Conservation (phyloP, 108 stramenopile species). For the Craspedostauros australis region DNA sequence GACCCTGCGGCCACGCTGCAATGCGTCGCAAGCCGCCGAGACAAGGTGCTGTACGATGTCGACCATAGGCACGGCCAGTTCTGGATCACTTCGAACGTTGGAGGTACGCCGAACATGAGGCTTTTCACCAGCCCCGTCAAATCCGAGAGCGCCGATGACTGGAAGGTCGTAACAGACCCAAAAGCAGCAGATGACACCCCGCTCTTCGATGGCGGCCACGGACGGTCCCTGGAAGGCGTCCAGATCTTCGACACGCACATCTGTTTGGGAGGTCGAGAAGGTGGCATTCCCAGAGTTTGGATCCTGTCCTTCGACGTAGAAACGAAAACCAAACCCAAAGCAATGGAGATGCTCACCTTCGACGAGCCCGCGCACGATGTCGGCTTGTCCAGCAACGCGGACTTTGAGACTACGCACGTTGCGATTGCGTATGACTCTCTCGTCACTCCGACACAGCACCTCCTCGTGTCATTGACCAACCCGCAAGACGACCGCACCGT, state of each 20-base stretch:
- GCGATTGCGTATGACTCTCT: slow-evolving; percentile 79
- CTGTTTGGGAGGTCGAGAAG: slow-evolving; percentile 56
- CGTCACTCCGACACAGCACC: slow-evolving; percentile 62
- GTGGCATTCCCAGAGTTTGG: slow-evolving; percentile 72
- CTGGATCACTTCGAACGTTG: slow-evolving; percentile 58
- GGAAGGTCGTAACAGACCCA: slow-evolving; percentile 25
- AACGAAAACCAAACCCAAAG: no score
- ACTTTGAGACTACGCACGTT: slow-evolving; percentile 67
- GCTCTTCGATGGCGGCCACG: slow-evolving; percentile 59
- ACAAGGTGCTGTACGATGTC: slow-evolving; percentile 62
- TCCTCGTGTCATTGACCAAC: slow-evolving; percentile 48
- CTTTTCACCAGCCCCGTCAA: slow-evolving; percentile 55
- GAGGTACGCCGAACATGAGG: slow-evolving; percentile 61
- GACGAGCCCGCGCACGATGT: slow-evolving; percentile 81
- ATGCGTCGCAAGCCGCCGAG: slow-evolving; percentile 57
- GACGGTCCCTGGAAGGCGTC: slow-evolving; percentile 40
- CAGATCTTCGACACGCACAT: slow-evolving; percentile 43
- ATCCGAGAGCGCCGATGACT: slow-evolving; percentile 37
- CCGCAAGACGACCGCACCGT: slow-evolving; percentile 43
- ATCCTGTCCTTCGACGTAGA: slow-evolving; percentile 30
- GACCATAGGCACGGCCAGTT: slow-evolving; percentile 58
- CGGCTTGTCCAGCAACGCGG: slow-evolving; percentile 50
- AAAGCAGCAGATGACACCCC: slow-evolving; percentile 11
- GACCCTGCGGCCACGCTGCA: slow-evolving; percentile 16
- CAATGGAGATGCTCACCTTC: slow-evolving; percentile 46